Evolutionary conservation across 352 stramenopile genomes (phyloP), one percentile per base, ranked within the genome.

Genomic region (Thalassiosira sp.): DNA sequence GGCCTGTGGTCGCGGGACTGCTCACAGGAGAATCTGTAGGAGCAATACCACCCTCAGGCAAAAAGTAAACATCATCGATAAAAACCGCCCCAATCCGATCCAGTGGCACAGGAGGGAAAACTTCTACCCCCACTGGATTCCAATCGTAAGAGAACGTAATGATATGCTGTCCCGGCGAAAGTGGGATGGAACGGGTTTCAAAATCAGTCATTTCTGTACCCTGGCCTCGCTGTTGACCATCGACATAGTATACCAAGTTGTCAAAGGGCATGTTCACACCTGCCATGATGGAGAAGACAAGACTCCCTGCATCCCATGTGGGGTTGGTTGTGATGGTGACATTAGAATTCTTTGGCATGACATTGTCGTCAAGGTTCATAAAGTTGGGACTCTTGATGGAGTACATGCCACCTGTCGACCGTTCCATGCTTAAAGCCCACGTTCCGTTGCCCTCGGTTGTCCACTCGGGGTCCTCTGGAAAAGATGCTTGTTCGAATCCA

Each of bases 1-100:
- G n/a, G n/a, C n/a, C n/a, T n/a, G n/a, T n/a, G n/a, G n/a, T n/a
- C n/a, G n/a, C n/a, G n/a, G n/a, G n/a, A n/a, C n/a, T n/a, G n/a
- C n/a, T n/a, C 20, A 15, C 16, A 20, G 52, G 28, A 20, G 24
- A 24, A 10, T 10, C 22, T 27, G 16, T 16, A 13, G 52, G 27
- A 15, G 27, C 2, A 15, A 42, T 13, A 16, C 13, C 51, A 58
- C 27, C 43, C 6, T 53, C 40, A 0, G 65, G 65, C 24, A 74
- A 28, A 35, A 61, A 65, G 27, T 52, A 74, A 11, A 67, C 65
- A 52, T 74, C 54, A 57, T 74, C 65, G 3, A 74, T 52, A 40
- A 59, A 74, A 8, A 37, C 43, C n/a, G 43, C 65, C 11, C 54
- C 54, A 27, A 65, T 51, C 6, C 51, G 42, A 43, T 56, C 53